Percentiles rank a stretch among this genome's conserved stretches.
Evolutionary conservation across 2,329 filamentous ascomycete genomes (phyloP).

Genomic region (Truncatella angustata): DNA sequence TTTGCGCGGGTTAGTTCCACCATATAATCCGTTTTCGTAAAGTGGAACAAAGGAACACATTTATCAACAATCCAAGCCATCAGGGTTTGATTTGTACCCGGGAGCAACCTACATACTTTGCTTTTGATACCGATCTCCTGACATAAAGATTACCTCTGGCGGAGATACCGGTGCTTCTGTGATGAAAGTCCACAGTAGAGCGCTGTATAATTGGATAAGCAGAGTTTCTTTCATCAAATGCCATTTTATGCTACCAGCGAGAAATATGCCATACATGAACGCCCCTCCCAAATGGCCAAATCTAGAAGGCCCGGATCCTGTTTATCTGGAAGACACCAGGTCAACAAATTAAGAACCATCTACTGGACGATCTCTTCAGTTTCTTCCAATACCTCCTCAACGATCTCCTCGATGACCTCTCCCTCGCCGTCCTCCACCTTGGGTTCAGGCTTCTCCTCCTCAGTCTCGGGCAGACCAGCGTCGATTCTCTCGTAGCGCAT

Average conservation of each 20-base stretch:
- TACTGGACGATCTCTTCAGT: conserved; percentile 68
- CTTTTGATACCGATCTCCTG: too few species aligned
- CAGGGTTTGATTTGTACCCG: too few species aligned
- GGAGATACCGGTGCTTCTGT: too few species aligned
- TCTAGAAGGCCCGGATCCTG: neutral
- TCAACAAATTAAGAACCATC: conserved; percentile 1
- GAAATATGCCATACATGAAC: conserved; percentile 7
- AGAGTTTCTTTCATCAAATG: neutral
- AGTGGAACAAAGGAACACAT: too few species aligned
- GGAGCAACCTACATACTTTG: too few species aligned
- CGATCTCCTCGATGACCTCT: conserved; percentile 82
- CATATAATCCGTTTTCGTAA: too few species aligned
- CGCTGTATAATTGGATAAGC: neutral
- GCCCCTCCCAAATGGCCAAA: neutral
- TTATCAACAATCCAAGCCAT: too few species aligned
- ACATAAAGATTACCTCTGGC: too few species aligned
- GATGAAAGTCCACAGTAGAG: too few species aligned
- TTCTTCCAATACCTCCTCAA: conserved; percentile 82
- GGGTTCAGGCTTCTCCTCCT: conserved; percentile 60
- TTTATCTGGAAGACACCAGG: neutral
- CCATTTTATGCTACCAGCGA: conserved; percentile 8
- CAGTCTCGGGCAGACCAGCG: conserved; percentile 64
- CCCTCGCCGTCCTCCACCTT: conserved; percentile 66
- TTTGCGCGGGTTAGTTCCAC: too few species aligned
- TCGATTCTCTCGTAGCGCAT: conserved; percentile 68